Conservation (phyloP, 345 rosid species). For the Aquilaria malaccensis region DNA sequence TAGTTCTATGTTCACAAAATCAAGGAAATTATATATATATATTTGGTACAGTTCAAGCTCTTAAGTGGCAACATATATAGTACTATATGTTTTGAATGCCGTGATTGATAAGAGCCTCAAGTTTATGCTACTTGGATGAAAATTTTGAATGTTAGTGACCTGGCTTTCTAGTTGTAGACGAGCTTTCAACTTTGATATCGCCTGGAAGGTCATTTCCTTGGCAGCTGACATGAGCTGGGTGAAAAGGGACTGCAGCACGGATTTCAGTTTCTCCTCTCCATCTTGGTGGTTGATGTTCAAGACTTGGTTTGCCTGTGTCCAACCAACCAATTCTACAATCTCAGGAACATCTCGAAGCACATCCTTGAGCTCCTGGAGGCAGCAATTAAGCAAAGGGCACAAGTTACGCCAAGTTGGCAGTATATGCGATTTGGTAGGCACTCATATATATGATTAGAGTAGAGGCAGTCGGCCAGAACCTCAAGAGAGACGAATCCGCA, state of each 20-base stretch:
- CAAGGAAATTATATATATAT: too few species aligned
- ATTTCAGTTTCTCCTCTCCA: slow-evolving; percentile 43
- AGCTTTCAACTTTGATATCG: slow-evolving; percentile 41
- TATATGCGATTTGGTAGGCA: too few species aligned
- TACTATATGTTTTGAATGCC: too few species aligned
- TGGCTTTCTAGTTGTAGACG: slow-evolving; percentile 56
- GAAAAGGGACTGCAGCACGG: slow-evolving; percentile 54
- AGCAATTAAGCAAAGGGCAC: neutral
- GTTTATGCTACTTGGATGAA: too few species aligned
- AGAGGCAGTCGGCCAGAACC: slow-evolving; percentile 24
- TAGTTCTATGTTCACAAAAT: neutral
- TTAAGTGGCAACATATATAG: too few species aligned
- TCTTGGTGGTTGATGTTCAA: slow-evolving; percentile 26
- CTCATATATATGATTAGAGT: too few species aligned
- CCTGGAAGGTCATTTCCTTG: slow-evolving; percentile 44
- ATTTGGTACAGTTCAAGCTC: too few species aligned
- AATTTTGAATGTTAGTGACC: slow-evolving; percentile 25
- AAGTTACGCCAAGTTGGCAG: too few species aligned
- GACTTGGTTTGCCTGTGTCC: slow-evolving; percentile 31
- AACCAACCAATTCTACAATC: slow-evolving; percentile 64
- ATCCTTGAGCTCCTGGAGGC: slow-evolving; percentile 64
- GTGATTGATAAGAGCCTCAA: too few species aligned
- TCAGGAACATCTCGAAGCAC: slow-evolving; percentile 67
- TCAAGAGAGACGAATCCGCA: slow-evolving; percentile 65
- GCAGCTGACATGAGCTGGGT: slow-evolving; percentile 64